Base-by-base conservation (phyloP, 805 yeast genomes). In the Ogataea glucozyma region DNA sequence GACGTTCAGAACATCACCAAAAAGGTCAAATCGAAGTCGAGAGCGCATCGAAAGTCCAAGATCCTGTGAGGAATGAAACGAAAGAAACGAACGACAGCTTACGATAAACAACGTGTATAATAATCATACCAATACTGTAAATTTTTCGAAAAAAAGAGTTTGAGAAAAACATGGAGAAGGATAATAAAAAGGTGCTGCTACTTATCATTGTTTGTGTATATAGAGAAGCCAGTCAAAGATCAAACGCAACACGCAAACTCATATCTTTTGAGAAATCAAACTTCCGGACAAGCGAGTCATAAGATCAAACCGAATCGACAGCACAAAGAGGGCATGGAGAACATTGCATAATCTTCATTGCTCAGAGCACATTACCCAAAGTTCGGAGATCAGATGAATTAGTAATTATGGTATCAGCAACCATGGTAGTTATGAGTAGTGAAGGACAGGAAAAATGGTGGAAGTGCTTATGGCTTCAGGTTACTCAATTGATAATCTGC, bases 401-500 rank as follows among this genome's bases (percentile, higher is more conserved):
- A 39, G 27, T 20, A 38, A 38, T 38, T 29, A 31, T 22, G 33
- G 33, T 31, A n/a, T 31, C 18, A 31, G 22, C 21, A 14, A 31
- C 19, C 27, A 13, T 19, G 33, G 31, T 36, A 26, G 23, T 22
- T 17, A 26, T 32, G 31, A 39, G 24, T 8, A 29, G 21, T n/a
- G 12, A 22, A 22, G 37, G 37, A 11, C 26, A 4, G 35, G 12
- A 6, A 6, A 24, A 31, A 12, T n/a, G 13, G 21, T 20, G 23
- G n/a, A n/a, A 13, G n/a, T 5, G 16, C 18, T 22, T 6, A 10
- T 16, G 13, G 19, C 19, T 20, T n/a, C 14, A 16, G 8, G 7
- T 8, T 12, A 16, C 36, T 49, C 48, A 46, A 40, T 51, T 54
- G 16, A 62, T 56, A 22, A 61, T 56, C 38, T 61, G 66, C 40